Conservation (phyloP, 1,284 basidiomycete genomes). For the Pyrrhoderma noxium region DNA sequence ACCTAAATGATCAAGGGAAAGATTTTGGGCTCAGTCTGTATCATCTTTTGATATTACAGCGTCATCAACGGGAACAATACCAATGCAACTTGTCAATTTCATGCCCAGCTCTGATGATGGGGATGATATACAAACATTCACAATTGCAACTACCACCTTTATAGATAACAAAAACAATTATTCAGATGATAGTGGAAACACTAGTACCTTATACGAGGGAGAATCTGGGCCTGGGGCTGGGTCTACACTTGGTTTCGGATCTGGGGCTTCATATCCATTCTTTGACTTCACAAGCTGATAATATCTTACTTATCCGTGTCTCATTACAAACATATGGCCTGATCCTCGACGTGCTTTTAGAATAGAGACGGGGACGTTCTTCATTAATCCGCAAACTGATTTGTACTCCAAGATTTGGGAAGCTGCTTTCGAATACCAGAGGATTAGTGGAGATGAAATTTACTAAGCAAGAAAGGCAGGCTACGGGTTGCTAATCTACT, state of each 20-base stretch:
- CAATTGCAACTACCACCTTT: too few species aligned
- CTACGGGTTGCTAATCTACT: neutral
- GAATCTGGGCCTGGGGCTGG: too few species aligned
- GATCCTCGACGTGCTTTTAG: constrained; percentile 62
- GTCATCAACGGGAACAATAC: too few species aligned
- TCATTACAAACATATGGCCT: constrained; percentile 80
- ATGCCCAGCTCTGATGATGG: constrained; percentile 35
- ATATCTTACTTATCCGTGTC: constrained; percentile 59
- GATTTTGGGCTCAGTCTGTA: constrained; percentile 86
- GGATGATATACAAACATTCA: constrained; percentile 22
- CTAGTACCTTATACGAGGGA: too few species aligned
- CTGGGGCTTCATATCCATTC: constrained; percentile 65
- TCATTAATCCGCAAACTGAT: constrained; percentile 53
- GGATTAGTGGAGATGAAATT: constrained; percentile 27
- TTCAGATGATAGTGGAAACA: too few species aligned
- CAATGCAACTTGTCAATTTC: constrained; percentile 51
- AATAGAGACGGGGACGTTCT: constrained; percentile 39
- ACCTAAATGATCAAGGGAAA: constrained; percentile 87
- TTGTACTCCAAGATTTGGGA: constrained; percentile 43
- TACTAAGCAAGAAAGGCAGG: neutral
- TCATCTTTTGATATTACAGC: constrained; percentile 26
- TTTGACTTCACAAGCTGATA: constrained; percentile 69
- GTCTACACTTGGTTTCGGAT: too few species aligned
- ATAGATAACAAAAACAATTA: too few species aligned
- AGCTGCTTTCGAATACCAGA: constrained; percentile 36